Evolutionary conservation across 2,329 filamentous ascomycete genomes (phyloP).

Genomic region (Phialophora expanda): DNA sequence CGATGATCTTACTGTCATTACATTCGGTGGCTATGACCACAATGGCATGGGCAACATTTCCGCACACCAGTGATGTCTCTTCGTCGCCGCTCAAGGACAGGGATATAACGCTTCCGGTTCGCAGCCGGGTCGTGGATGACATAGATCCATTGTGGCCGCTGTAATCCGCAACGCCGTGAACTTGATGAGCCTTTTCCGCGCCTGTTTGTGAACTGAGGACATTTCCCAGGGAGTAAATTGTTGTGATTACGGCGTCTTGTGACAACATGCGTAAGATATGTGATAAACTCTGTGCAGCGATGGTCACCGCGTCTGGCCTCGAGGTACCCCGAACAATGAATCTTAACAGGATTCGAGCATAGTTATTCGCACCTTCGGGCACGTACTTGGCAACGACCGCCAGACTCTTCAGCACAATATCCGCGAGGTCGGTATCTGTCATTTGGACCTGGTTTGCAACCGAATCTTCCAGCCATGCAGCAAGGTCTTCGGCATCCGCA

Average conservation of each 20-base stretch:
- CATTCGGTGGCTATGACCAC: constrained; percentile 84
- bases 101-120: constrained; percentile 78
- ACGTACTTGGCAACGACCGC: constrained; percentile 79
- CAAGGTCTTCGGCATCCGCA: constrained; percentile 77
- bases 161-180: constrained; percentile 25
- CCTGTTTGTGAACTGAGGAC: constrained; percentile 76
- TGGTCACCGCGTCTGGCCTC: constrained; percentile 68
- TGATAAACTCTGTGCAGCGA: constrained; percentile 84
- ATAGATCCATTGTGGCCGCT: constrained; percentile 40
- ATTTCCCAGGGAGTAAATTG: constrained; percentile 94
- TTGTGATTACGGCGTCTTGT: constrained; percentile 92
- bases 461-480: constrained; percentile 84
- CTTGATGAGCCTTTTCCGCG: constrained; percentile 52
- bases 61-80: constrained; percentile 76
- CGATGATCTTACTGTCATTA: constrained; percentile 88
- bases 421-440: constrained; percentile 76
- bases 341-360: constrained; percentile 79
- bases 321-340: constrained; percentile 86
- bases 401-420: constrained; percentile 78
- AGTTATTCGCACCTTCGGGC: constrained; percentile 71
- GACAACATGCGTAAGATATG: constrained; percentile 81
- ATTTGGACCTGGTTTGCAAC: constrained; percentile 81
- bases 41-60: constrained; percentile 92
- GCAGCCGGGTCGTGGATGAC: constrained; percentile 48
- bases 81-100: constrained; percentile 76